A percentile compares a stretch with the other conserved stretches of the same genome.
Evolutionary conservation across 345 rosid species (phyloP).

Genomic region (Lepidium didymum): DNA sequence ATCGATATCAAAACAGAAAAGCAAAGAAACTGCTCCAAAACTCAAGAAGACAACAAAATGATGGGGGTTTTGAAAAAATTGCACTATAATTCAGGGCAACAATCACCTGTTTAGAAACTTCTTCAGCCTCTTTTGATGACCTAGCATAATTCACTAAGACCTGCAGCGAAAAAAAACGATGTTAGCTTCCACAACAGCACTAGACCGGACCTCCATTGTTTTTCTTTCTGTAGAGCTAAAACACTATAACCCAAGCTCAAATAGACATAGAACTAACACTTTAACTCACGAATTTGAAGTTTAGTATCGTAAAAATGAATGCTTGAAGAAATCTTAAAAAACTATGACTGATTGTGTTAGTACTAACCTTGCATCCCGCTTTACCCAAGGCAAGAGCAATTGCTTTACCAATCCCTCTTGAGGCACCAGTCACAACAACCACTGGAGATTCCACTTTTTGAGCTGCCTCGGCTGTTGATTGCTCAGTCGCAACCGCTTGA

Average conservation of each 20-base stretch:
- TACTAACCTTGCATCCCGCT: conserved; percentile 62
- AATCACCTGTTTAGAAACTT: conserved; percentile 74
- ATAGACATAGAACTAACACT: neutral
- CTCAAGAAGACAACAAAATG: neutral
- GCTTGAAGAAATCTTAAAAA: neutral
- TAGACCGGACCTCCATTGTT: neutral
- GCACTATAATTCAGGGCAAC: neutral
- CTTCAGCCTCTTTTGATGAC: conserved; percentile 96
- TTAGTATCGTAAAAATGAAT: neutral
- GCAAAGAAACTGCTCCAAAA: neutral
- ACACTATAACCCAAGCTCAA: neutral
- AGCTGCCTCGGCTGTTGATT: conserved; percentile 35
- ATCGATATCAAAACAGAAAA: neutral
- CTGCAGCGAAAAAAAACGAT: conserved; percentile 32
- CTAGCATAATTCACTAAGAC: conserved; percentile 92
- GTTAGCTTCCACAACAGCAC: neutral
- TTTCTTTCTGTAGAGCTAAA: neutral
- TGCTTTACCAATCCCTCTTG: conserved; percentile 96
- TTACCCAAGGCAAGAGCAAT: conserved; percentile 88
- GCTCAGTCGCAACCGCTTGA: conserved; percentile 57
- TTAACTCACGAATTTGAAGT: neutral
- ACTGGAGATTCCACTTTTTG: conserved; percentile 70
- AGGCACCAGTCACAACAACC: conserved; percentile 90
- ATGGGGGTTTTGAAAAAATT: neutral
- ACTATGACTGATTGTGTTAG: neutral